Evolutionary conservation across 768 basidiomycete species (phyloP).

Genomic region (Rhodotorula graminis): DNA sequence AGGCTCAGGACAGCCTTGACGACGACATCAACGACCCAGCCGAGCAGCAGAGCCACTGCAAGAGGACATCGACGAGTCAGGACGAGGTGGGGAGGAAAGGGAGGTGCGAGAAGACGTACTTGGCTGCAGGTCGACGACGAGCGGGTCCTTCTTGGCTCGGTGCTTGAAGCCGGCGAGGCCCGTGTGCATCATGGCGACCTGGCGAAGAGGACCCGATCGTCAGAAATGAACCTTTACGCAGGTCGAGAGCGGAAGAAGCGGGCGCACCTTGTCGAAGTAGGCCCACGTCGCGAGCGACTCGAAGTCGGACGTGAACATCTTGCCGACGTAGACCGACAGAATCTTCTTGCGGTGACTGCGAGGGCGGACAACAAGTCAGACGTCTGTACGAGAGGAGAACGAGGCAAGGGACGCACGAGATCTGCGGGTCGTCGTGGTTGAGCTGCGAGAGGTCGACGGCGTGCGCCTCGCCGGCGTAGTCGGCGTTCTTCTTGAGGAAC

Average conservation of each 20-base stretch:
- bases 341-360: slow-evolving; percentile 14
- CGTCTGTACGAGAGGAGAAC: not conserved
- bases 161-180: slow-evolving; percentile 12
- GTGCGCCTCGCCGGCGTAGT: slow-evolving; percentile 6
- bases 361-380: not conserved
- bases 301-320: slow-evolving; percentile 11
- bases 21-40: slow-evolving; percentile 23
- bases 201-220: not conserved
- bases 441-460: slow-evolving; percentile 2
- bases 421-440: slow-evolving; percentile 15
- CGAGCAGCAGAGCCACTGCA: slow-evolving; percentile 1
- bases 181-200: not conserved
- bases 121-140: slow-evolving; percentile 17
- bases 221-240: too few species aligned
- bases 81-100: not conserved
- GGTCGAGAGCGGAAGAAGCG: slow-evolving; percentile 4
- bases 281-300: not conserved
- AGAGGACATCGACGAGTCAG: not conserved
- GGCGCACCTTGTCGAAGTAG: slow-evolving; percentile 16
- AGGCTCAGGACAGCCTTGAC: slow-evolving; percentile 10
- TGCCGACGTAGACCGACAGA: slow-evolving; percentile 5
- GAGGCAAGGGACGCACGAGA: not conserved
- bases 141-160: slow-evolving; percentile 16
- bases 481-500: slow-evolving; percentile 16
- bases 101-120: not conserved